Base-by-base conservation (phyloP, 306 rosid species). In the Elaeagnus macrophylla region DNA sequence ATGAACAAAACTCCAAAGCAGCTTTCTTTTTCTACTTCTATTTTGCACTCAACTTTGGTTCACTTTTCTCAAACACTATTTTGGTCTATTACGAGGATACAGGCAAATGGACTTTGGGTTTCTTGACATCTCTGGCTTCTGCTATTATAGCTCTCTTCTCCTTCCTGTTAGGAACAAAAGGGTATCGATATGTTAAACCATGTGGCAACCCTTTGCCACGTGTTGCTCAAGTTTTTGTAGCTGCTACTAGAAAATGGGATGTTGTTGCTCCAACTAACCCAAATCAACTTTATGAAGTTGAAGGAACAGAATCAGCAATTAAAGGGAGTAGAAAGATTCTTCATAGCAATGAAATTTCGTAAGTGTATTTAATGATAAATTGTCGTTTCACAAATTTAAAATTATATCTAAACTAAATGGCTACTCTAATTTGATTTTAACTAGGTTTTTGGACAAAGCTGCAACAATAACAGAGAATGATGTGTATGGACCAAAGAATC, bases 161-260 rank as follows among this genome's bases (percentile, higher is more conserved):
- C 46, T 84, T 57, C 58, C 78, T 61, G 55, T 52, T 45, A 65
- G 88, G 39, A 61, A 20, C 94, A 0, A 75, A 75, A 1, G 39
- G 78, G 60, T 84, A 84, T 25, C 60, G 85, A 49, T 70, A 73
- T 61, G 60, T 84, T 37, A 72, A 79, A 12, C 83, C 88, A 5
- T n/a, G 70, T 42, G 88, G 94, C 15, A 84, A 84, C 65, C 88
- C 94, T 40, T 67, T 84, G 39, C 70, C 79, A 0, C 76, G 94
- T 39, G 69, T 84, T 12, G 73, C 81, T 47, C 94, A 84, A 68
- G 94, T 84, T 11, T 47, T 84, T 46, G 70, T 76, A 14, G 88
- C 94, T 32, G 77, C 94, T 32, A 44, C 69, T 10, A 77, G 60
- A 54, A 84, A 84, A 70, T 66, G 68, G 77, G 41, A 51, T 7